Evolutionary conservation across 495 filamentous ascomycete genomes (phyloP), one percentile per base, ranked within the genome.

Genomic region (Hypoxylon crocopeplum): DNA sequence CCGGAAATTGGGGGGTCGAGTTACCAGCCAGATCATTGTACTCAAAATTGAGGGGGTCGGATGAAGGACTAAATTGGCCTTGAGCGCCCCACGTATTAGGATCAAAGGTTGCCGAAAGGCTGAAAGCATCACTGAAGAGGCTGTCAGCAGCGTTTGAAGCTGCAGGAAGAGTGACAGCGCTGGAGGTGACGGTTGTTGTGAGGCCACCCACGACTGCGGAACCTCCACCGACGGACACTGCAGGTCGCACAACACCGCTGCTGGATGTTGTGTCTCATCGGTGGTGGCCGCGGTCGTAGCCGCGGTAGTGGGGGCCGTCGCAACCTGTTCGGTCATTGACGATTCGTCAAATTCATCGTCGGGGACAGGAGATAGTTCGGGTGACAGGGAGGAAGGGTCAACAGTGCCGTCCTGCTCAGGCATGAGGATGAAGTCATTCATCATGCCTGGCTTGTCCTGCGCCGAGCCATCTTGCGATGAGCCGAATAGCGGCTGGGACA

Each of bases 221-320:
- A 71, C 77, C 74, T 76, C 81, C 78, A 75, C 80, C 84, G 86
- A 92, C 87, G 85, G 94, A 97, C 94, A 98, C 94, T 88, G 94
- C 94, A 96, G 94, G 94, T 93, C 94, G 82, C 91, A 97, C 93
- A 97, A 96, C 93, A 97, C 86, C 92, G 83, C 93, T 82, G 94
- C 94, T 97, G 94, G 91, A 97, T 96, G 93, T 96, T 96, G 93
- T 97, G 92, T 92, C 94, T 83, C 76, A 82, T 94, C 90, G 84
- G 88, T 80, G 79, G 88, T 87, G 81, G n/a, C n/a, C n/a, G n/a
- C n/a, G n/a, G n/a, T n/a, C n/a, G 83, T 81, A 75, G 81, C 82
- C 62, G 73, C 71, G 65, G 71, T 46, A 41, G 72, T 42, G 42
- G 64, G 48, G 20, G 61, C 61, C 29, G 60, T 62, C 56, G 58